Base-by-base conservation (phyloP, 2,329 filamentous ascomycete genomes). In the Xylaria sp. region DNA sequence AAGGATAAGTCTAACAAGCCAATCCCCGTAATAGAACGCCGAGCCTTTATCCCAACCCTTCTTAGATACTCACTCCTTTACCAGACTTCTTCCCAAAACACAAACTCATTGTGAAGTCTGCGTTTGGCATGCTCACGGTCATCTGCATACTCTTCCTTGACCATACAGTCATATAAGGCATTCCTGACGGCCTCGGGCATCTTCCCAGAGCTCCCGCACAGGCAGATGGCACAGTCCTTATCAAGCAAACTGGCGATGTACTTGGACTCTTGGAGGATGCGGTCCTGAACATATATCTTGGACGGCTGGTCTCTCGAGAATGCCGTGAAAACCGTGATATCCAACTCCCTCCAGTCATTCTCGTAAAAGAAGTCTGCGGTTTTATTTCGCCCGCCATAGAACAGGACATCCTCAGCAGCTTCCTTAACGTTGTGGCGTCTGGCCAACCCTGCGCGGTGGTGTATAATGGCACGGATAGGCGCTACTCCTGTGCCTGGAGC, bases 401-500 rank as follows among this genome's bases (percentile, higher is more conserved):
- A 89, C 1, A 99, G 81, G 0, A 92, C 70, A 2, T 74, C 60
- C 15, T 60, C 50, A 14, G 62, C 61, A 28, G 15, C 6, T 0
- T 42, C 2, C 8, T 37, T 4, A 21, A n/a, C 21, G 21, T 25
- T 19, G 9, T 19, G n/a, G 6, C 57, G 58, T 28, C 15, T 66
- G 61, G 66, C 49, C 25, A 76, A 67, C 0, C 72, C 70, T 43
- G 75, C 71, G n/a, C 92, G 89, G 68, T 96, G 89, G 73, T 90
- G 89, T n/a, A 95, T 83, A 68, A 97, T 82, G 4, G 90, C 87
- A 2, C 94, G 88, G 71, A 97, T 87, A 0, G 94, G 94, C 0
- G 94, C 94, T 33, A 97, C 81, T 6, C 94, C 94, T 0, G 94
- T 97, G 2, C 94, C 94, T 0, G 94, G 91, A 1, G 89, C 92